Evolutionary conservation across 306 rosid species (phyloP).

Genomic region (Fragaria vesca): DNA sequence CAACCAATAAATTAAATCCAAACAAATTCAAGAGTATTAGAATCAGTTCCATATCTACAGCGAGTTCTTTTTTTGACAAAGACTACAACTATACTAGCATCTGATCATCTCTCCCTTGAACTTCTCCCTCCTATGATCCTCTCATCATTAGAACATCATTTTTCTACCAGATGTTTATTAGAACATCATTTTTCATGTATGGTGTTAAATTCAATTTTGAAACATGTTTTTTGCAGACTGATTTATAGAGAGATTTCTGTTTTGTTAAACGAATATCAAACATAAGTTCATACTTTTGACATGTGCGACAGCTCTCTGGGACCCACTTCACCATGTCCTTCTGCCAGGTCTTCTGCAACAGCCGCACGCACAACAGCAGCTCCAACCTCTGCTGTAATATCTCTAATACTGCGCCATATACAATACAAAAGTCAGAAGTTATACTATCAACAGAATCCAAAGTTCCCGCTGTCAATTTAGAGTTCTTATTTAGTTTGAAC

Average conservation of each 20-base stretch:
- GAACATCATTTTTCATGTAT: not conserved
- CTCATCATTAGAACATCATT: not conserved
- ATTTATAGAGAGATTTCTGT: not conserved
- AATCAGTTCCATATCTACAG: not conserved
- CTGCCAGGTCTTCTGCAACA: conserved; percentile 73
- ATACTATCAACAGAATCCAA: conserved; percentile 16
- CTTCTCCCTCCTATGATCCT: not conserved
- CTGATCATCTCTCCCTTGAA: not conserved
- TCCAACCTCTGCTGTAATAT: conserved; percentile 82
- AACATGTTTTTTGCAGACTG: not conserved
- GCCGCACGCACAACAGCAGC: conserved; percentile 86
- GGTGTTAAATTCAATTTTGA: not conserved
- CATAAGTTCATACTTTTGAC: conserved; percentile 61
- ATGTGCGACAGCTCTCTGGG: conserved; percentile 58
- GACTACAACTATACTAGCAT: not conserved
- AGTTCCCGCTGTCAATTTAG: conserved; percentile 1
- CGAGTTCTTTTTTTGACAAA: not conserved
- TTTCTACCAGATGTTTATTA: not conserved
- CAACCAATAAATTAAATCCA: conserved; percentile 19
- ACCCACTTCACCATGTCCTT: conserved; percentile 71
- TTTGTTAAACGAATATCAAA: not conserved
- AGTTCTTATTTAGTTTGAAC: not conserved
- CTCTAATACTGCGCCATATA: conserved; percentile 62
- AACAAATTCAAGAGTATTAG: conserved; percentile 16
- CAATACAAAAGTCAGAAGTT: conserved; percentile 19